These are phyloP conservation scores for Aethionema arabicum DNA, from an alignment of 345 rosid genomes.

Conservation along the genomic window DNA sequence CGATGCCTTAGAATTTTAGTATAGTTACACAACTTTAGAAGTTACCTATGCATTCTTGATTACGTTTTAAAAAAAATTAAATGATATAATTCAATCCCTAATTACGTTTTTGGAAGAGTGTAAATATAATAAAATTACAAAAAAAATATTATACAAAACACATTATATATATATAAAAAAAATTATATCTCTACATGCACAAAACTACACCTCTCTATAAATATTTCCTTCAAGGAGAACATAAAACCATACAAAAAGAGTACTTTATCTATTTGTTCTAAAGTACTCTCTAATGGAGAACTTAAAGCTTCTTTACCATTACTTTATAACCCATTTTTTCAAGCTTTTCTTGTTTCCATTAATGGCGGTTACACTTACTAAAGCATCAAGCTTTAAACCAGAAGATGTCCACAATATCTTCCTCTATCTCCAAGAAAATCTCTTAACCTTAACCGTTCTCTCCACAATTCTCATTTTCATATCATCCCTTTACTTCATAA, in stretches of 20 bases:
- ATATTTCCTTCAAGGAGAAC: conserved; percentile 13
- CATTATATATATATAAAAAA: not conserved
- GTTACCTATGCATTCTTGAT: conserved; percentile 2
- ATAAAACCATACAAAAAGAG: not conserved
- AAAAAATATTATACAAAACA: not conserved
- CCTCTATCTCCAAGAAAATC: conserved; percentile 55
- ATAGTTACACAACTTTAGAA: not conserved
- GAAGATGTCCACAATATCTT: conserved; percentile 44
- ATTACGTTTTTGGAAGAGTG: conserved; percentile 21
- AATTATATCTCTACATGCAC: conserved; percentile 13
- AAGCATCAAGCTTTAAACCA: conserved; percentile 53
- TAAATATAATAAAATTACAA: conserved; percentile 1
- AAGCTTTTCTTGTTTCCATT: conserved; percentile 59
- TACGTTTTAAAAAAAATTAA: no score
- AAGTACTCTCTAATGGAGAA: conserved; percentile 37
- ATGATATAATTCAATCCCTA: not conserved
- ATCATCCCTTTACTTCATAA: conserved; percentile 54
- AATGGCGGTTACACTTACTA: conserved; percentile 48
- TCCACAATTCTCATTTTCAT: conserved; percentile 48
- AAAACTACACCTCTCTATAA: not conserved
- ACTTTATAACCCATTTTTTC: conserved; percentile 52
- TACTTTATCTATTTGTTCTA: not conserved
- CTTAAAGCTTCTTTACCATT: conserved; percentile 71
- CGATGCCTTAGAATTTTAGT: no score
- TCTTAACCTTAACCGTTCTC: conserved; percentile 44